Conservation (phyloP, 192 early-diverging fungal species). For the Coemansia sp. region DNA sequence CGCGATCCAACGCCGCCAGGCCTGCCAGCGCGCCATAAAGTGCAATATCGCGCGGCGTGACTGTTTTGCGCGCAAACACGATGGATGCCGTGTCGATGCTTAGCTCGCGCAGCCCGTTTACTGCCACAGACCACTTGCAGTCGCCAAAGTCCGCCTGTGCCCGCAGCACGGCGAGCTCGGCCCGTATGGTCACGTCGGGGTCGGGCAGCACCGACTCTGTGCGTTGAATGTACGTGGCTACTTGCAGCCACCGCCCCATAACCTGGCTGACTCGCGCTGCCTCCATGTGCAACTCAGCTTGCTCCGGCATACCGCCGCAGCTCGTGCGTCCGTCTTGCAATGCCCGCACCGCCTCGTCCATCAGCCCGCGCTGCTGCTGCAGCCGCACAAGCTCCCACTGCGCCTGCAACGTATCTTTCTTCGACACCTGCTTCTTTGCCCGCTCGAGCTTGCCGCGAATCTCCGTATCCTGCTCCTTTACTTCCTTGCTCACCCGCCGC, state of each 20-base stretch:
- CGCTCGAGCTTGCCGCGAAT: conserved; percentile 13
- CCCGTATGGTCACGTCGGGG: conserved; percentile 8
- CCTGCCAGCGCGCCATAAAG: conserved; percentile 46
- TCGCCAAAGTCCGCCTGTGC: conserved; percentile 35
- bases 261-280: conserved; percentile 21
- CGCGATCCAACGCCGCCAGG: conserved; percentile 25
- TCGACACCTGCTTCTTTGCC: conserved; percentile 20
- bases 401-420: conserved; percentile 20
- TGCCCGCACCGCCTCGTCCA: conserved; percentile 24
- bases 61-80: conserved; percentile 13
- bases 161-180: conserved; percentile 23
- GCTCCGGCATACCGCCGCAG: conserved; percentile 21
- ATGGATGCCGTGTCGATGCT: background rate
- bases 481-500: conserved; percentile 3
- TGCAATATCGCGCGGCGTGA: conserved; percentile 35
- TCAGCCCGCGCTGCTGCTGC: conserved; percentile 14
- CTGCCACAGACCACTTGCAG: conserved; percentile 25
- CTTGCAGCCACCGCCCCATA: conserved; percentile 37
- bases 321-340: conserved; percentile 32
- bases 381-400: conserved; percentile 15
- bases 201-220: conserved; percentile 12
- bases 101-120: conserved; percentile 7
- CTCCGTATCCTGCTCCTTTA: conserved; percentile 13
- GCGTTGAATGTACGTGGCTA: conserved; percentile 27
- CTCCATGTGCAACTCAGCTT: conserved; percentile 23